Evolutionary conservation across 768 basidiomycete genomes (phyloP).

Genomic region (Kwoniella sp.): DNA sequence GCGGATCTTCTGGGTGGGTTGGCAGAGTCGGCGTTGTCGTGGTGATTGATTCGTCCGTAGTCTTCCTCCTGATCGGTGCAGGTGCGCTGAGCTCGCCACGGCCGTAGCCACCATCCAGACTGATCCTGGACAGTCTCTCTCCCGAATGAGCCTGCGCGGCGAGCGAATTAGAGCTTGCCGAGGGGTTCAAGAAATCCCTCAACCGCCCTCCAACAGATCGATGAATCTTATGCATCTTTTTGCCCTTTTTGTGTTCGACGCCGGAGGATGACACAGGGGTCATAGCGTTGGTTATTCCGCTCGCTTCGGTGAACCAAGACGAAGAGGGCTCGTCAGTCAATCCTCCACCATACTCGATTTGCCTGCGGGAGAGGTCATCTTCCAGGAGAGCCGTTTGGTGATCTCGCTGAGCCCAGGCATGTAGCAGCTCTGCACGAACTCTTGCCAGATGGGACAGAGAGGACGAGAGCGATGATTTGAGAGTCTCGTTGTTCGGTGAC

Average conservation of each 20-base stretch:
- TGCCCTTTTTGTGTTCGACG: conserved; percentile 33
- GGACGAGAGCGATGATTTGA: conserved; percentile 29
- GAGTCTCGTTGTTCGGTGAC: conserved; percentile 1
- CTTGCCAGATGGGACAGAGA: conserved; percentile 30
- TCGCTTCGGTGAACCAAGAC: conserved; percentile 1
- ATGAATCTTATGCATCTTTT: conserved; percentile 46
- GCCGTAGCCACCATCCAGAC: conserved; percentile 22
- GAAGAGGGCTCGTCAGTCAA: conserved; percentile 6
- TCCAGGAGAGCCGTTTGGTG: conserved; percentile 36
- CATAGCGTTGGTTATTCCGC: background rate
- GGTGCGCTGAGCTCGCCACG: conserved; percentile 2
- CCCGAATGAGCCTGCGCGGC: conserved; percentile 1
- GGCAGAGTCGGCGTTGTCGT: conserved; percentile 9
- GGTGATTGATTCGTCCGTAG: conserved; percentile 1
- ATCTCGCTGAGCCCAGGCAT: conserved; percentile 40
- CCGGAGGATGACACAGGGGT: conserved; percentile 30
- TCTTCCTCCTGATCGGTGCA: conserved; percentile 8
- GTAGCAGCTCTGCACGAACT: conserved; percentile 31
- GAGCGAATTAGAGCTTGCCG: conserved; percentile 24
- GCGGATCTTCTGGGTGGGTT: conserved; percentile 18
- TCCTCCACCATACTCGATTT: conserved; percentile 16
- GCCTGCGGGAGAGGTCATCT: conserved; percentile 21
- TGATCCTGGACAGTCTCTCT: conserved; percentile 22
- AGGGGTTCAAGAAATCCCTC: conserved; percentile 38
- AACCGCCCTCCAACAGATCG: conserved; percentile 44